phyloP scores from a whole-genome alignment of 768 basidiomycete genomes.

The Lepiota venenata region DNA sequence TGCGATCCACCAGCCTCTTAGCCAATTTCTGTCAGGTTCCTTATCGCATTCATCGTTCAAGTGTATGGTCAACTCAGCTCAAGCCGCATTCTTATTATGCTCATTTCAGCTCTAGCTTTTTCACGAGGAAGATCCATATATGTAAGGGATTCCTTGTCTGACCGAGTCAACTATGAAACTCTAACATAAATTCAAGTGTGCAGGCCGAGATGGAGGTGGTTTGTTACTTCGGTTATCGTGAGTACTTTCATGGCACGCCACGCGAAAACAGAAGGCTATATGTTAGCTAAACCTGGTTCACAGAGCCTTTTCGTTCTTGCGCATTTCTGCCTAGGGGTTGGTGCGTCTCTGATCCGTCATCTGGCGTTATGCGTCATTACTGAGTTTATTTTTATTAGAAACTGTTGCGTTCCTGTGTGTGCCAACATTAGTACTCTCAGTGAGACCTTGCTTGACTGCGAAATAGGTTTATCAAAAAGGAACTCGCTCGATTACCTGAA shows the following conservation, averaged over 20 bases:
- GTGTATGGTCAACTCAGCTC: constrained; percentile 17
- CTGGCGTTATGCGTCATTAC: background rate
- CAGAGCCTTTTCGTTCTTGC: constrained; percentile 23
- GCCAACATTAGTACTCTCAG: background rate
- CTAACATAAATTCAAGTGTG: constrained; percentile 23
- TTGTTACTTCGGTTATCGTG: constrained; percentile 27
- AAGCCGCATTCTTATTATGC: background rate
- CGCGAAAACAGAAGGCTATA: background rate
- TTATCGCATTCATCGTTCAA: constrained; percentile 30
- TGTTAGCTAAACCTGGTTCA: constrained; percentile 1
- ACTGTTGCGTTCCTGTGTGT: constrained; percentile 28
- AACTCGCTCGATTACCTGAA: constrained; percentile 27
- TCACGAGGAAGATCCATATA: constrained; percentile 27
- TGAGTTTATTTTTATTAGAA: constrained; percentile 18
- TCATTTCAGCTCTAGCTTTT: constrained; percentile 24
- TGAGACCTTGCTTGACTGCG: background rate
- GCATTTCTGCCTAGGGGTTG: constrained; percentile 35
- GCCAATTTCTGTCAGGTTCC: constrained; percentile 13
- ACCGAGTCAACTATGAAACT: background rate
- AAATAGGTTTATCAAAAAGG: constrained; percentile 33
- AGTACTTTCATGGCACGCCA: constrained; percentile 7
- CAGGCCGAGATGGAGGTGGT: constrained; percentile 26
- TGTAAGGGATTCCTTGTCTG: constrained; percentile 17
- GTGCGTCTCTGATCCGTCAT: constrained; percentile 17
- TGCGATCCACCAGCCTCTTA: background rate